Percentiles rank a stretch among this genome's conserved stretches.
phyloP scores from a whole-genome alignment of 768 basidiomycete species.

The Rhizopogon vinicolor region DNA sequence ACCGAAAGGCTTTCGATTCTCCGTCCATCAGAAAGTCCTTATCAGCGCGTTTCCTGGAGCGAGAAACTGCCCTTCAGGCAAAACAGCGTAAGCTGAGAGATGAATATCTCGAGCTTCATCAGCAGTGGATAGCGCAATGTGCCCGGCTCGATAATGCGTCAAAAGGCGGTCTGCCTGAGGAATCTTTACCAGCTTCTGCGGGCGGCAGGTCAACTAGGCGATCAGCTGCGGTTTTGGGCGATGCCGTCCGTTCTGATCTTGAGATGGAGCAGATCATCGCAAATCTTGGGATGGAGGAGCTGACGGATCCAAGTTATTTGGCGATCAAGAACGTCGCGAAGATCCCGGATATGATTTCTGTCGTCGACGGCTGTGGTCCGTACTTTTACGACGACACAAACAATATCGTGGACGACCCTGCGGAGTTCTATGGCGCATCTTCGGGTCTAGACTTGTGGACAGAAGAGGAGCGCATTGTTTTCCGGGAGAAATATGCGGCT shows the following conservation, averaged over 20 bases:
- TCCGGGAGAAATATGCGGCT: constrained; percentile 75
- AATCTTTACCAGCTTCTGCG: constrained; percentile 31
- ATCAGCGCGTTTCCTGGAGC: constrained; percentile 48
- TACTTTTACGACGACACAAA: constrained; percentile 83
- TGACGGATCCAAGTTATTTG: constrained; percentile 89
- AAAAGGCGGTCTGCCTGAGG: constrained; percentile 29
- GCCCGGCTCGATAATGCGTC: constrained; percentile 53
- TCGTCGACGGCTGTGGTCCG: constrained; percentile 54
- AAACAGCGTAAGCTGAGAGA: constrained; percentile 55
- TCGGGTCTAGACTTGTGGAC: constrained; percentile 88
- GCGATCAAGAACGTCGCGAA: constrained; percentile 79
- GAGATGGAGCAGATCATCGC: constrained; percentile 98
- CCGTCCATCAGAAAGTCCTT: constrained; percentile 42
- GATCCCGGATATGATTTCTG: constrained; percentile 88
- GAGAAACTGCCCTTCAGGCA: constrained; percentile 42
- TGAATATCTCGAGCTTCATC: constrained; percentile 67
- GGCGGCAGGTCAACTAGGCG: constrained; percentile 67
- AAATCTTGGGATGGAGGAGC: constrained; percentile 87
- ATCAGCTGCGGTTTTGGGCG: constrained; percentile 67
- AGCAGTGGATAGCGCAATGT: constrained; percentile 72
- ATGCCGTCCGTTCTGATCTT: constrained; percentile 89
- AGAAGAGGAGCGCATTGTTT: constrained; percentile 72
- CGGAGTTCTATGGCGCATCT: constrained; percentile 67
- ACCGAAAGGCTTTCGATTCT: constrained; percentile 33
- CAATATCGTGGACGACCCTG: constrained; percentile 70